These are phyloP conservation scores for Tieghemiomyces parasiticus DNA, from an alignment of 192 early-diverging fungal genomes.

Conservation along the genomic window DNA sequence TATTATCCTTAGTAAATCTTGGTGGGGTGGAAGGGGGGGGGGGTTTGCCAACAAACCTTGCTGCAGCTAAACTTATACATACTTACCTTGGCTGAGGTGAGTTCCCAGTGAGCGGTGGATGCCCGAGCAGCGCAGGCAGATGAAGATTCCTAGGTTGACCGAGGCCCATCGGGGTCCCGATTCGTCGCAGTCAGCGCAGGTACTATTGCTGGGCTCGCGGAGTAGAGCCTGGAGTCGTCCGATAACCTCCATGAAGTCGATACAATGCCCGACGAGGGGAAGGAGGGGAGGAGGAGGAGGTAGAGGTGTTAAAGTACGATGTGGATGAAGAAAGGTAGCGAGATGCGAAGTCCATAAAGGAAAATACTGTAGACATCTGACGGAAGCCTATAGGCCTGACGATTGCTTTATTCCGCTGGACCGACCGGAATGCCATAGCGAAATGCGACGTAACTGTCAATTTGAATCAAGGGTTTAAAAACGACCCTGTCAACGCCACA, in stretches of 20 bases:
- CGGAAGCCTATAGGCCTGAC: no score
- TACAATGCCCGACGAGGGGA: no score
- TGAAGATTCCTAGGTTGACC: conserved; percentile 42
- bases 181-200: conserved; percentile 68
- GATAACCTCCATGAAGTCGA: neutral
- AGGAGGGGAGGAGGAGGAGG: no score
- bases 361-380: no score
- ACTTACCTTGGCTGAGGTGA: conserved; percentile 66
- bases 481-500: no score
- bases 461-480: no score
- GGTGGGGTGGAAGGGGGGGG: neutral
- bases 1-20: neutral
- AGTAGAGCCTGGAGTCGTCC: conserved; percentile 44
- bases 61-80: neutral
- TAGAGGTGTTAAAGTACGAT: no score
- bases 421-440: no score
- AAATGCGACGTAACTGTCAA: no score
- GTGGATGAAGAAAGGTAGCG: no score
- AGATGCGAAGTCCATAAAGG: no score
- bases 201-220: conserved; percentile 46
- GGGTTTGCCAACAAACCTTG: neutral
- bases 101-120: conserved; percentile 71
- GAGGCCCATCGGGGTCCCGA: conserved; percentile 60
- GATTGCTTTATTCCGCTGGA: no score
- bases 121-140: conserved; percentile 50